A percentile compares a stretch with the other conserved stretches of the same genome.
These are phyloP conservation scores for Cryptococcus wingfieldii DNA, from an alignment of 1,284 basidiomycete species.

Conservation along the genomic window DNA sequence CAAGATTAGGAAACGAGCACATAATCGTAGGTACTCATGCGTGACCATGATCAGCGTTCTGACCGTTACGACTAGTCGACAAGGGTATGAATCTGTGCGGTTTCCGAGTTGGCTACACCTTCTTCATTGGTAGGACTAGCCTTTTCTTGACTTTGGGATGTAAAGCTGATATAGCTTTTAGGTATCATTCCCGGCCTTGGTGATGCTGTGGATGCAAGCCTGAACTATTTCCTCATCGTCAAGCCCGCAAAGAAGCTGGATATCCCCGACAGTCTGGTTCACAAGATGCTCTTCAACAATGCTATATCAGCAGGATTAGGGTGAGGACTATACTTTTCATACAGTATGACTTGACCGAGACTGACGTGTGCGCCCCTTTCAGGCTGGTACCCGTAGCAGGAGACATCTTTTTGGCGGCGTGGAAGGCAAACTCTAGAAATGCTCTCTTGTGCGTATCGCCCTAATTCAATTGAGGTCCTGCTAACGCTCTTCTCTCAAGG, in stretches of 20 bases:
- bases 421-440: conserved; percentile 87
- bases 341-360: background rate
- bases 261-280: conserved; percentile 64
- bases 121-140: conserved; percentile 61
- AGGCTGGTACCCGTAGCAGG: conserved; percentile 69
- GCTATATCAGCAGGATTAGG: conserved; percentile 67
- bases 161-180: conserved; percentile 6
- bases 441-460: conserved; percentile 50
- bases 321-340: conserved; percentile 15
- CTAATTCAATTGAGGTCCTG: background rate
- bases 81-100: conserved; percentile 82
- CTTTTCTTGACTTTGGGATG: background rate
- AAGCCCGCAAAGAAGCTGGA: conserved; percentile 63
- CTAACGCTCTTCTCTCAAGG: conserved; percentile 12
- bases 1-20: conserved; percentile 71
- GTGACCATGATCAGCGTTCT: too few relatives aligned
- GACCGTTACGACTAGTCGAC: conserved; percentile 55
- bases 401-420: conserved; percentile 68
- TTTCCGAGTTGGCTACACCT: conserved; percentile 77
- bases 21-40: conserved; percentile 53
- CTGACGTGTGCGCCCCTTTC: background rate
- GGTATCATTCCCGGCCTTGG: conserved; percentile 46
- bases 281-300: conserved; percentile 76
- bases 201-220: conserved; percentile 41
- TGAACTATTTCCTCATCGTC: conserved; percentile 73